Base-by-base conservation (phyloP, 306 rosid species). In the Cajanus cajan region DNA sequence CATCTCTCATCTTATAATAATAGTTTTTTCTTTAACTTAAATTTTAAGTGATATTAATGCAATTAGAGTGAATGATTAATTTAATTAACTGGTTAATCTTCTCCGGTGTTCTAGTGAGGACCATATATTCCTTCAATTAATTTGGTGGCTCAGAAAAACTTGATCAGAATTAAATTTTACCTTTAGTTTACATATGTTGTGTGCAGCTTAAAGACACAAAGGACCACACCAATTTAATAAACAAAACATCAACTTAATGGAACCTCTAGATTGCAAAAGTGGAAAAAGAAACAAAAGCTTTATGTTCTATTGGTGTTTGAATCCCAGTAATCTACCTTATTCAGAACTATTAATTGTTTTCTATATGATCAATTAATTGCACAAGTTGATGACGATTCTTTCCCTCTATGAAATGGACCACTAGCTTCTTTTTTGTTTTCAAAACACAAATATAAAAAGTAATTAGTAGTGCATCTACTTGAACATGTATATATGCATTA, bases 201-300 rank as follows among this genome's bases (percentile, higher is more conserved):
- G 66, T 75, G 70, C 58, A 45, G 54, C 57, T 28, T 28, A 33
- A 18, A 47, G 52, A 67, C 66, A 69, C 15, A 64, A 73, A 57
- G 81, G 85, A 81, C 85, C 85, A 81, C 85, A 72, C 1, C 37
- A 72, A 71, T 61, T 63, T 22, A 37, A 71, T 62, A 79, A 58
- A 59, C 70, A 64, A 18, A 65, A 21, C 39, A 81, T n/a, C 57
- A 74, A 67, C 51, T 65, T 52, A 41, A 64, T 54, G 48, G 79
- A 80, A 37, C 68, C 22, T 80, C 74, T 45, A 45, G 36, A 62
- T 74, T 31, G 19, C 52, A 45, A 69, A 81, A 22, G 75, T 15
- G 55, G 63, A 3, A 48, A 78, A 8, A 14, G 58, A 40, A 70
- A 34, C 48, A 34, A 9, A 62, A 40, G 48, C 44, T 47, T 70